Percentiles rank a stretch among this genome's conserved stretches.
These are phyloP conservation scores for Cerrena zonata DNA, from an alignment of 1,284 basidiomycete species.

Conservation along the genomic window DNA sequence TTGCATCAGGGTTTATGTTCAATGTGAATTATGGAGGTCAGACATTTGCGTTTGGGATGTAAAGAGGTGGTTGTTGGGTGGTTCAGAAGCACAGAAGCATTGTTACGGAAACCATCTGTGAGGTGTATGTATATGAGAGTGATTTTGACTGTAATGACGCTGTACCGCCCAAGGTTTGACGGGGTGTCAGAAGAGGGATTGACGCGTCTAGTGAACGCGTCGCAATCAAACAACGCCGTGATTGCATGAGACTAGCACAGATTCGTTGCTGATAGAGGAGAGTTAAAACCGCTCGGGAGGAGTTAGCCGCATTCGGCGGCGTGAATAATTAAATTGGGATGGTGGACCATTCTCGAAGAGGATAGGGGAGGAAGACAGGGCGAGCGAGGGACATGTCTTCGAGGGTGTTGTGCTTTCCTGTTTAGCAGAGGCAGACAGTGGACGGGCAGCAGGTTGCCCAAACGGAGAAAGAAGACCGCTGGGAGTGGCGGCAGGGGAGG, in stretches of 20 bases:
- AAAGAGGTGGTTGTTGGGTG: too few species aligned
- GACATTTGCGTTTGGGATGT: too few species aligned
- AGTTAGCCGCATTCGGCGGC: neutral
- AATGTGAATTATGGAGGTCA: too few species aligned
- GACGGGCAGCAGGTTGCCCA: neutral
- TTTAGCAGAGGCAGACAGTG: neutral
- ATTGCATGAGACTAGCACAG: neutral
- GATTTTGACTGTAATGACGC: too few species aligned
- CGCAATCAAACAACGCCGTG: neutral
- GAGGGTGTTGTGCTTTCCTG: too few species aligned
- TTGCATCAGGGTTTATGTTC: too few species aligned
- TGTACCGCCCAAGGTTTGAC: too few species aligned
- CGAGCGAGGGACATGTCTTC: neutral
- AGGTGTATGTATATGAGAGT: too few species aligned
- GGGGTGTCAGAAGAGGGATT: neutral
- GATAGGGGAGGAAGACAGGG: neutral
- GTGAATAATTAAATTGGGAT: neutral
- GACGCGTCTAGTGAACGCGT: neutral
- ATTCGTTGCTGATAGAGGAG: neutral
- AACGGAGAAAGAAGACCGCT: slow-evolving; percentile 4
- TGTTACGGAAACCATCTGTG: too few species aligned
- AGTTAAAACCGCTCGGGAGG: neutral
- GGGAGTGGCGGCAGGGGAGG: too few species aligned
- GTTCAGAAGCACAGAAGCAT: too few species aligned
- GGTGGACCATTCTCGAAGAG: neutral